Base-by-base conservation (phyloP, 2,329 filamentous ascomycete genomes). In the Trichothecium sympodiale region DNA sequence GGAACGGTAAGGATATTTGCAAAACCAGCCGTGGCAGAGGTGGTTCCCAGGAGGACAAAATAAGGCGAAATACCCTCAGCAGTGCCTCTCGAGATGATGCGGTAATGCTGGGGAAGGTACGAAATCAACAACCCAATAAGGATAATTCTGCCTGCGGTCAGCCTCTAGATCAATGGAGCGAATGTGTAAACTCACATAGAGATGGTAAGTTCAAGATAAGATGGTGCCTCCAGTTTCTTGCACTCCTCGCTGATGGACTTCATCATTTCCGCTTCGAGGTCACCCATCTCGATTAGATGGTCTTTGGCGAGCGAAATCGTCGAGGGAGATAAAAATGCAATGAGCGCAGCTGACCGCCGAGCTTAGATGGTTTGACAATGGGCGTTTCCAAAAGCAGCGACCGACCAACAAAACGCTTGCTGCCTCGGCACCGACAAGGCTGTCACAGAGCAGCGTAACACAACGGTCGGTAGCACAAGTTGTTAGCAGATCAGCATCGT, bases 41-140 rank as follows among this genome's bases (percentile, higher is more conserved):
- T 89, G 17, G 83, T 85, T 41, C 91, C 91, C n/a, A 98, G 76
- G 2, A 96, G 74, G 44, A 98, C 79, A 54, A 94, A 98, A 59
- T 89, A 91, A 8, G 91, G 89, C 20, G 88, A 95, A 42, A 98
- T 88, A 42, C 91, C 91, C 56, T 94, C 89, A 16, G 89, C 93
- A 12, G 85, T 91, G 41, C 80, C 76, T 37, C 87, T 77, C 29
- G 74, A 68, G 46, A 94, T 84, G 60, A 98, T 96, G 51, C 91
- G 86, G 56, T 82, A 74, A 60, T 96, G 89, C 56, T 98, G 91
- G 1, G 91, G 91, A 3, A 96, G 71, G 62, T 98, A 98, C 25
- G 89, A 96, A 39, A 94, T 64, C 42, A 95, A 68, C 49, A 96
- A 88, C 38, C 89, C 89, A 47, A 94, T 55, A 42, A 96, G 69